Evolutionary conservation across 1,284 basidiomycete genomes (phyloP), one percentile per base, ranked within the genome.

Genomic region (Moesziomyces parantarcticus): DNA sequence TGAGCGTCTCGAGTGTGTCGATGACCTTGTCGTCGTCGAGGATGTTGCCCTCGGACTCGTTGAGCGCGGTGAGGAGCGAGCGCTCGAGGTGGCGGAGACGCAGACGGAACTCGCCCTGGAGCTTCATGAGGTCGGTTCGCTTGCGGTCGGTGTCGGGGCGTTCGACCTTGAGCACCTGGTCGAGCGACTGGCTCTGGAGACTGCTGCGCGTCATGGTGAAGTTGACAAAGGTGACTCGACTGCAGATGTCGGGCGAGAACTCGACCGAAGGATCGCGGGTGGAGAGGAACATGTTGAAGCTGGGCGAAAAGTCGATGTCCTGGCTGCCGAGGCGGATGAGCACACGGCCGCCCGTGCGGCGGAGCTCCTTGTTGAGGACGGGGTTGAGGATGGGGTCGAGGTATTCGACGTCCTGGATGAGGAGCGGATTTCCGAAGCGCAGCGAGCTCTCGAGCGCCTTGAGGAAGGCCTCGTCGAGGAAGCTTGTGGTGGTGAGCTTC

Each of bases 21-120:
- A 99, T 98, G 74, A 99, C 96, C 84, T 97, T 98, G 87, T 99
- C 97, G 82, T 99, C 96, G 75, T 99, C 97, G 40, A 99, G 88
- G 73, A 99, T 98, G 84, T 97, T 97, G 58, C 97, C 97, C 0
- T 91, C 89, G 0, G 95, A 97, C 77, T 98, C 96, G 84, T 99
- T 99, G 63, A 99, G 89, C 11, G 96, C 97, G 83, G 97, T 92
- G 9, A 99, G 86, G 7, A 99, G 88, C 20, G 95, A 88, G 83
- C 94, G 93, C 84, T 99, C 97, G 43, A 99, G 88, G 21, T 93
- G 95, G 47, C 94, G 89, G 47, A 99, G 88, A 7, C 95, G 91
- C 13, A 98, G 88, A 34, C 92, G 89, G 89, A 98, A 99, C 86
- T 99, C 97, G 56, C 97, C 96, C 85, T 99, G 97, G 22, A 97